Evolutionary conservation across 768 basidiomycete species (phyloP), one percentile per base, ranked within the genome.

Genomic region (Pulveroboletus sp.): DNA sequence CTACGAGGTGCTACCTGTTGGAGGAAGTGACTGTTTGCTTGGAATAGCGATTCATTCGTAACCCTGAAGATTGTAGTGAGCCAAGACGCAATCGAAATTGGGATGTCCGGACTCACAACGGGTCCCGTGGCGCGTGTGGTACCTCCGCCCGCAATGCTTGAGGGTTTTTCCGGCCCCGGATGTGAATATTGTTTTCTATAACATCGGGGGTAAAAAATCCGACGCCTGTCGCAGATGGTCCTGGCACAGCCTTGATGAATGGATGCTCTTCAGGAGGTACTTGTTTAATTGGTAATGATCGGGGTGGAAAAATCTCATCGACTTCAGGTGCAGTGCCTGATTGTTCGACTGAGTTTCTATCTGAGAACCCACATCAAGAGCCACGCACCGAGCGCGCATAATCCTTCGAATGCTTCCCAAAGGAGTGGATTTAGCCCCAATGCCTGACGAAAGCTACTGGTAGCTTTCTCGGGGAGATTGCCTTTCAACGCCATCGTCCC

Each of bases 381-480:
- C 44, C 49, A 53, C 75, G 45, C 59, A 87, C 93, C 93, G 39
- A 90, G 70, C 28, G 77, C 69, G 65, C 93, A 95, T 31, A 96
- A 67, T 0, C 89, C 92, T 62, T 93, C 89, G 60, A 93, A 88
- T 5, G 93, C 93, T 66, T 96, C 93, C 92, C 92, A 95, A 47
- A 93, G 69, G 64, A 89, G 79, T 30, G 90, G 89, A 62, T 91
- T 84, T 41, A 83, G 64, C 13, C 73, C 65, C 53, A 96, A 73
- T 26, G 91, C 87, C 51, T 83, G 79, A 40, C 76, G 76, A 66
- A 86, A 94, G 61, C 82, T 84, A 47, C 70, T 61, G 24, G 76
- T 72, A n/a, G 93, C 93, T 57, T 81, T 79, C 47, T 86, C 83
- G 3, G 78, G 78, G 51, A 88, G 76, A 66, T 92, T 90, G 43